These are phyloP conservation scores for Pichia sp. DNA, from an alignment of 1,139 yeast species.

Conservation along the genomic window DNA sequence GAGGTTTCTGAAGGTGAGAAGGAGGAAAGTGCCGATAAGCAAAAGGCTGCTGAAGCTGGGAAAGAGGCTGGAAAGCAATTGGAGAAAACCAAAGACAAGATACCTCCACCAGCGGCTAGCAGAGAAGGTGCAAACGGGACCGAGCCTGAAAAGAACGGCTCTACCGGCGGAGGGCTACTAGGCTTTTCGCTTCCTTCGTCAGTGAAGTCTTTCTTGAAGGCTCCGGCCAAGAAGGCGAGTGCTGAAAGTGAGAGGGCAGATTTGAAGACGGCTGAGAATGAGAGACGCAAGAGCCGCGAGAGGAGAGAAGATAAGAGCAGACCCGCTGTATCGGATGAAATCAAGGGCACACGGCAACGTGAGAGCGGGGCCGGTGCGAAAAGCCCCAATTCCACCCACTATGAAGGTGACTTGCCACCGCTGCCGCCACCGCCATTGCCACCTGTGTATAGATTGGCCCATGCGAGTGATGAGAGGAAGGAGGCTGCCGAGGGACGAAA, in stretches of 20 bases:
- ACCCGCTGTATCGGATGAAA: no score
- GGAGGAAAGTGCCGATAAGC: not conserved
- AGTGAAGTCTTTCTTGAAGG: not conserved
- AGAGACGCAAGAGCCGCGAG: not conserved
- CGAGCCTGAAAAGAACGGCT: not conserved
- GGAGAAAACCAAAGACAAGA: not conserved
- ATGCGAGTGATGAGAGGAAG: not conserved
- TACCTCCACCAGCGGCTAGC: not conserved
- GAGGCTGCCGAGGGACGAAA: no score
- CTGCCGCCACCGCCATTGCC: conserved; percentile 5
- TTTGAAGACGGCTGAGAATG: not conserved
- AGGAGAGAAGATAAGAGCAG: not conserved
- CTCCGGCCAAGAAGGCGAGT: not conserved
- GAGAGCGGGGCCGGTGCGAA: no score
- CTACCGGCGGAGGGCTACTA: conserved; percentile 7
- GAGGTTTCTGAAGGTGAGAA: not conserved
- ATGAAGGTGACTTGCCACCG: not conserved
- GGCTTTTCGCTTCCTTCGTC: conserved; percentile 10
- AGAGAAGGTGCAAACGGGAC: not conserved
- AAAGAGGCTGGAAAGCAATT: no score
- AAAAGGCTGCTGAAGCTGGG: no score
- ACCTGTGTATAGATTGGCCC: not conserved
- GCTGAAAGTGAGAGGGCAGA: not conserved
- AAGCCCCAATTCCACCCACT: not conserved
- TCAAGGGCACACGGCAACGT: no score